Percentiles rank a stretch among this genome's conserved stretches.
Evolutionary conservation across 208 protist genomes (phyloP).

Genomic region (Naegleria lovaniensis): DNA sequence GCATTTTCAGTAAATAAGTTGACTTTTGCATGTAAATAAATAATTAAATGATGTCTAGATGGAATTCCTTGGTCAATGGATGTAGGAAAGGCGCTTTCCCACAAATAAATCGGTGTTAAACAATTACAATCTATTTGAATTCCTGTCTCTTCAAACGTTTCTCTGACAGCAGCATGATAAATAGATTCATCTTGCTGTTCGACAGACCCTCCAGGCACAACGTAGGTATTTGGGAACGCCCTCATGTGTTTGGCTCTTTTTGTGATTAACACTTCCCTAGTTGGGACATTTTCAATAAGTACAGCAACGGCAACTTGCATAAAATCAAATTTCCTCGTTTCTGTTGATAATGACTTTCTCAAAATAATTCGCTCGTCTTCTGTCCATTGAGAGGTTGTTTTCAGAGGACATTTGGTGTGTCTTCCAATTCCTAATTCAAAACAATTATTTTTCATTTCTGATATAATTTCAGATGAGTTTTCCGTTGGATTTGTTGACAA

Average conservation of each 20-base stretch:
- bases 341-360: neutral
- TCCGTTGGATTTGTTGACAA: neutral
- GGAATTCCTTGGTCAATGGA: neutral
- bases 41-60: neutral
- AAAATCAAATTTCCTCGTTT: neutral
- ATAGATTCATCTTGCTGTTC: neutral
- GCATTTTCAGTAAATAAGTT: neutral
- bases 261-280: neutral
- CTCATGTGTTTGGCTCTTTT: neutral
- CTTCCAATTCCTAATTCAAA: neutral
- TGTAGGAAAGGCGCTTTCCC: neutral
- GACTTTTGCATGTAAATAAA: neutral
- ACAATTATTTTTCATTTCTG: neutral
- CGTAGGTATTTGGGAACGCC: neutral
- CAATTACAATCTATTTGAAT: neutral
- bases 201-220: neutral
- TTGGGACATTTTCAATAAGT: neutral
- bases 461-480: neutral
- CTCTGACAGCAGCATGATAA: neutral
- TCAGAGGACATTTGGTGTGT: neutral
- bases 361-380: neutral
- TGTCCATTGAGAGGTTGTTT: neutral
- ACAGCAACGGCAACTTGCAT: neutral
- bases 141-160: neutral
- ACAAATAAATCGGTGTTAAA: neutral